Evolutionary conservation across 495 filamentous ascomycete genomes (phyloP).

Genomic region (Amorphotheca resinae): DNA sequence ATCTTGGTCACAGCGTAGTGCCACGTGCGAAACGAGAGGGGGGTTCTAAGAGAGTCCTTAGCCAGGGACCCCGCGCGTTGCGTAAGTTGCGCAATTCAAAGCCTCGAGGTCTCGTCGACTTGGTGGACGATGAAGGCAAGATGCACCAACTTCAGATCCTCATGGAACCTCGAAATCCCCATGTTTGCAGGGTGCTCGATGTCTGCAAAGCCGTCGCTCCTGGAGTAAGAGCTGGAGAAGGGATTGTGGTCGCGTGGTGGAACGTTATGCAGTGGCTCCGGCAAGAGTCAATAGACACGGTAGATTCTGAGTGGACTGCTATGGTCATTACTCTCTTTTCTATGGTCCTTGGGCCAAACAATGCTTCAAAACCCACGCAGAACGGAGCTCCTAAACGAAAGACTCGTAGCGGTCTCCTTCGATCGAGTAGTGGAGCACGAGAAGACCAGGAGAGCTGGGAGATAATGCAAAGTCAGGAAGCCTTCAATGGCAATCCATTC

Average conservation of each 20-base stretch:
- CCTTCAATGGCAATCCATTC: slow-evolving; percentile 19
- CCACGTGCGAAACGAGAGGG: slow-evolving; percentile 30
- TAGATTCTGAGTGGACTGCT: slow-evolving; percentile 66
- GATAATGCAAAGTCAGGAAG: slow-evolving; percentile 44
- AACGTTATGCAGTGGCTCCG: slow-evolving; percentile 58
- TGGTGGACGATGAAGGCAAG: slow-evolving; percentile 45
- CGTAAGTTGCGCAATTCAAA: slow-evolving; percentile 32
- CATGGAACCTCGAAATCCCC: slow-evolving; percentile 48
- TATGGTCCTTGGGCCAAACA: slow-evolving; percentile 30
- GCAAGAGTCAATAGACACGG: slow-evolving; percentile 31
- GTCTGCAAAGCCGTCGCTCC: slow-evolving; percentile 51
- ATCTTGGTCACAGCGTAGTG: slow-evolving; percentile 14
- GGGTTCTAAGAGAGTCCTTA: slow-evolving; percentile 39
- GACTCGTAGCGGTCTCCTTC: slow-evolving; percentile 31
- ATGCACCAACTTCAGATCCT: slow-evolving; percentile 54
- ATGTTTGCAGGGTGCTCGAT: slow-evolving; percentile 46
- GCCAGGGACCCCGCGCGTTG: slow-evolving; percentile 33
- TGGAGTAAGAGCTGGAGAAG: slow-evolving; percentile 45
- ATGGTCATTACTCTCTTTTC: slow-evolving; percentile 59
- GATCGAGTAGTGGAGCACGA: slow-evolving; percentile 45
- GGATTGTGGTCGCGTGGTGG: slow-evolving; percentile 62
- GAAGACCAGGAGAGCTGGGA: slow-evolving; percentile 47
- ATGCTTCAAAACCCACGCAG: slow-evolving; percentile 12
- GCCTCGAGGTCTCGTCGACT: slow-evolving; percentile 46
- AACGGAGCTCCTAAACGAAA: slow-evolving; percentile 20